Conservation (phyloP, 2,329 filamentous ascomycete genomes). For the Penicillium sp. region DNA sequence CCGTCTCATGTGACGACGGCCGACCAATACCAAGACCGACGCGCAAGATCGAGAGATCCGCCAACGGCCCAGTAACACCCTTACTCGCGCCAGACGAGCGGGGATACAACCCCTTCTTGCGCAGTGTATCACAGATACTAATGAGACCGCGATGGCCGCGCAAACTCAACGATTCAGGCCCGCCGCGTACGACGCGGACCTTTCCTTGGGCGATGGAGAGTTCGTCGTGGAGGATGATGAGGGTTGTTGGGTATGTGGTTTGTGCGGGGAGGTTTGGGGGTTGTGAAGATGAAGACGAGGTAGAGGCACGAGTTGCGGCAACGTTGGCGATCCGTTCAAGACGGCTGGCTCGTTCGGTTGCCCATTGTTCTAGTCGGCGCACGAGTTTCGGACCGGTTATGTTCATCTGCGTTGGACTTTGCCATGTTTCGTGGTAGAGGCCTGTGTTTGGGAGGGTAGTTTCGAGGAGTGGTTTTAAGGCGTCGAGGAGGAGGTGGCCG, state of each 20-base stretch:
- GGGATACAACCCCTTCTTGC: conserved; percentile 31
- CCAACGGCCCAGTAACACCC: not conserved
- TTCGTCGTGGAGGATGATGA: conserved; percentile 85
- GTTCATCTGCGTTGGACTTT: conserved; percentile 77
- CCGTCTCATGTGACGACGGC: conserved; percentile 56
- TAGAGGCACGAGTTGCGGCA: not conserved
- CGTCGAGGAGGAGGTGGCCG: conserved; percentile 66
- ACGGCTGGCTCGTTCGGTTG: conserved; percentile 12
- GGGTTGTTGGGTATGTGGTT: conserved; percentile 22
- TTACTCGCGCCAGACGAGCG: conserved; percentile 23
- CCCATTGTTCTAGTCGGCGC: conserved; percentile 50
- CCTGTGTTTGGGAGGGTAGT: conserved; percentile 35
- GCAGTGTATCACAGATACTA: conserved; percentile 52
- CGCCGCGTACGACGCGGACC: conserved; percentile 56
- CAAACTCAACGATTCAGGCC: conserved; percentile 46
- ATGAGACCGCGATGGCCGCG: conserved; percentile 68
- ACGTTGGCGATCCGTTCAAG: not conserved
- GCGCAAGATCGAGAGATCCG: conserved; percentile 42
- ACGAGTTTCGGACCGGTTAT: conserved; percentile 63
- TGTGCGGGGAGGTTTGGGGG: not conserved
- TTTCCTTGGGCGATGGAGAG: conserved; percentile 63
- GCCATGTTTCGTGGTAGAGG: conserved; percentile 45
- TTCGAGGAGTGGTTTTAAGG: conserved; percentile 46
- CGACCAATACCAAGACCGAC: conserved; percentile 83
- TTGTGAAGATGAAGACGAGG: not conserved